Evolutionary conservation across 768 basidiomycete species (phyloP).

Genomic region (Boletellus sp.): DNA sequence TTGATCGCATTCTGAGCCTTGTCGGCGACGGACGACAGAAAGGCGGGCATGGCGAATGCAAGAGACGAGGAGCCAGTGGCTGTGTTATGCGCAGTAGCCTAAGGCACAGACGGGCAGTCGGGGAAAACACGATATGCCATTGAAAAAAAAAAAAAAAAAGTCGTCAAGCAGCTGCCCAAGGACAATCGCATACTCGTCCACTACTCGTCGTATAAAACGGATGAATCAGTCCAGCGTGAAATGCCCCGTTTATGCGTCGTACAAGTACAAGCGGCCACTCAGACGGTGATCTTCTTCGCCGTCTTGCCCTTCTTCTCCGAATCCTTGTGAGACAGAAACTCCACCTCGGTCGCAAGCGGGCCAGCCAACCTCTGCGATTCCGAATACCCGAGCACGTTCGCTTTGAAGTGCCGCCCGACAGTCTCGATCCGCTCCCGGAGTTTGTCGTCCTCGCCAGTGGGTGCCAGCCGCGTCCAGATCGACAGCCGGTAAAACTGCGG

Average conservation of each 20-base stretch:
- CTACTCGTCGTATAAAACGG: conserved; percentile 27
- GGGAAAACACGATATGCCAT: conserved; percentile 21
- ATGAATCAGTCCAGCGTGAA: conserved; percentile 30
- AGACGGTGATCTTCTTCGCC: conserved; percentile 75
- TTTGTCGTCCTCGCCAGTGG: conserved; percentile 49
- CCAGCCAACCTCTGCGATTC: conserved; percentile 74
- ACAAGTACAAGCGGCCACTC: conserved; percentile 22
- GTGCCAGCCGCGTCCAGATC: conserved; percentile 94
- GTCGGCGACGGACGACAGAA: conserved; percentile 66
- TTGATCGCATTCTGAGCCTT: conserved; percentile 74
- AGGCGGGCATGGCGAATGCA: conserved; percentile 49
- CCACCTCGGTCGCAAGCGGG: conserved; percentile 91
- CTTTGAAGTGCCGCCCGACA: conserved; percentile 91
- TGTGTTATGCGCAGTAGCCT: conserved; percentile 11
- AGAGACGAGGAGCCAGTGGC: conserved; percentile 25
- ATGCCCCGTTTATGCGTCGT: conserved; percentile 13
- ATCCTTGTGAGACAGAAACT: conserved; percentile 93
- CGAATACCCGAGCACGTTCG: conserved; percentile 74
- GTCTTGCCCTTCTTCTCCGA: conserved; percentile 90
- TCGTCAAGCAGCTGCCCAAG: conserved; percentile 21
- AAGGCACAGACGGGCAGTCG: too few species aligned
- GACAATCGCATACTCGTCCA: conserved; percentile 16
- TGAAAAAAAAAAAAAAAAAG: conserved; percentile 17
- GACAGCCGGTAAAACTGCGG: conserved; percentile 95
- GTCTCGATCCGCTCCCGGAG: conserved; percentile 79